These are phyloP conservation scores for Solanum tarijense DNA, from an alignment of 257 asterid species.

Conservation along the genomic window DNA sequence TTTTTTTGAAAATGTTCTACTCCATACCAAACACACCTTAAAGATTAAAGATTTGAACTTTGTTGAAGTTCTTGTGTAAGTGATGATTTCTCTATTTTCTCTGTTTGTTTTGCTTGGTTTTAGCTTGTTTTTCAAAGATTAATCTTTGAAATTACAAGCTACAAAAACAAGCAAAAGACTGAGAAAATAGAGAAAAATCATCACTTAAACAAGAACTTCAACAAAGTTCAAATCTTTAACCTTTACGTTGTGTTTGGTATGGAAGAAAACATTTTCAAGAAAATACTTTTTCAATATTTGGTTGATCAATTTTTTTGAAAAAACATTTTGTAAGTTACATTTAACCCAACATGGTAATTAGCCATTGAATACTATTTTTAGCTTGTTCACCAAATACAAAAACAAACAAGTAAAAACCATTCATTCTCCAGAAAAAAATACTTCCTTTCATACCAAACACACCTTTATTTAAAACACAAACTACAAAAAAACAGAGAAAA, in stretches of 20 bases:
- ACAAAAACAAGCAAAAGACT: not conserved
- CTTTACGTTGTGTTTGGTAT: not conserved
- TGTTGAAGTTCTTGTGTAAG: slow-evolving; percentile 67
- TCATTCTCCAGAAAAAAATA: too few relatives aligned
- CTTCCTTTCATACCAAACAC: too few relatives aligned
- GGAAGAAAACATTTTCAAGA: not conserved
- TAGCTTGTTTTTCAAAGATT: not conserved
- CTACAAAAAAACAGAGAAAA: not conserved
- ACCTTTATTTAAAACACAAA: too few relatives aligned
- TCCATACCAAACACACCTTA: not conserved
- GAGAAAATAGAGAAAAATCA: not conserved
- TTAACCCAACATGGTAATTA: not conserved
- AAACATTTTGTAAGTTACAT: not conserved
- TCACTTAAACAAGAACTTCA: slow-evolving; percentile 71
- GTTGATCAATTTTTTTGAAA: not conserved
- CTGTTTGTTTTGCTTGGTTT: not conserved
- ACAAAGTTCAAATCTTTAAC: not conserved
- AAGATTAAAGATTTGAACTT: not conserved
- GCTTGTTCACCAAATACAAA: not conserved
- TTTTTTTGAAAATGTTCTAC: not conserved
- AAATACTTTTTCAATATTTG: not conserved
- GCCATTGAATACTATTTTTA: not conserved
- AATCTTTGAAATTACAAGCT: not conserved
- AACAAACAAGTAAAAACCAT: too few relatives aligned
- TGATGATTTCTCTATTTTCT: not conserved